Evolutionary conservation across 352 stramenopile species (phyloP).

Genomic region (Thraustochytrium sp.): DNA sequence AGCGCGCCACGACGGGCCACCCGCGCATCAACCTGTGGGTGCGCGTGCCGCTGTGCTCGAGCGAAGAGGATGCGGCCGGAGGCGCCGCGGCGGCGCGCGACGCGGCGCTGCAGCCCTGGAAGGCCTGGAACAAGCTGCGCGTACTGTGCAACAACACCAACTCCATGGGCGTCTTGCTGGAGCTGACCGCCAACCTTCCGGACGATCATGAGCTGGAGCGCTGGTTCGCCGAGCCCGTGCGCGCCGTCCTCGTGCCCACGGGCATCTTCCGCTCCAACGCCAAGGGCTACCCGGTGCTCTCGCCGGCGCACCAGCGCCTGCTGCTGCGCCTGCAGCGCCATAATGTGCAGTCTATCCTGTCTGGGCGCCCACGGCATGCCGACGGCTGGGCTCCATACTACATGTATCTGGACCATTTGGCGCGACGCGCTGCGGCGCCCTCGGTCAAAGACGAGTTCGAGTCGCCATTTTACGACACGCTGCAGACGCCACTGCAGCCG

Average conservation of each 20-base stretch:
- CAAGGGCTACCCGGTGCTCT: conserved; percentile 86
- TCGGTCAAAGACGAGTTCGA: conserved; percentile 78
- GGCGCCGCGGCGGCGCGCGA: conserved; percentile 3
- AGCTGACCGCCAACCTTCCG: conserved; percentile 57
- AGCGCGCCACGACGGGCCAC: conserved; percentile 66
- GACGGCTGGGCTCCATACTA: conserved; percentile 52
- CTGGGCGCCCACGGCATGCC: conserved; percentile 64
- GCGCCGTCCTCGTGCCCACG: conserved; percentile 70
- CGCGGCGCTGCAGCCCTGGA: conserved; percentile 44
- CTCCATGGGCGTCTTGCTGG: conserved; percentile 70
- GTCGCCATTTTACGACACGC: conserved; percentile 86
- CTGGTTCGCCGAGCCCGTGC: conserved; percentile 77
- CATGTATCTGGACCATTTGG: conserved; percentile 90
- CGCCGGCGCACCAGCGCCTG: conserved; percentile 79
- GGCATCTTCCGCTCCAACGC: conserved; percentile 90
- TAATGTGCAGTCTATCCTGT: conserved; percentile 75
- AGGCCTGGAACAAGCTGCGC: conserved; percentile 71
- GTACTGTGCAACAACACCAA: conserved; percentile 71
- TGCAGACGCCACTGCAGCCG: conserved; percentile 91
- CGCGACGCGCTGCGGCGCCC: conserved; percentile 57
- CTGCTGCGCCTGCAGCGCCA: conserved; percentile 57
- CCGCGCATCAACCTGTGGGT: conserved; percentile 79
- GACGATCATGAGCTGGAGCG: conserved; percentile 62
- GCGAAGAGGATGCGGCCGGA: conserved; percentile 42
- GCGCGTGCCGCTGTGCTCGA: conserved; percentile 57